Evolutionary conservation across 768 basidiomycete genomes (phyloP).

Genomic region (Russula vinacea): DNA sequence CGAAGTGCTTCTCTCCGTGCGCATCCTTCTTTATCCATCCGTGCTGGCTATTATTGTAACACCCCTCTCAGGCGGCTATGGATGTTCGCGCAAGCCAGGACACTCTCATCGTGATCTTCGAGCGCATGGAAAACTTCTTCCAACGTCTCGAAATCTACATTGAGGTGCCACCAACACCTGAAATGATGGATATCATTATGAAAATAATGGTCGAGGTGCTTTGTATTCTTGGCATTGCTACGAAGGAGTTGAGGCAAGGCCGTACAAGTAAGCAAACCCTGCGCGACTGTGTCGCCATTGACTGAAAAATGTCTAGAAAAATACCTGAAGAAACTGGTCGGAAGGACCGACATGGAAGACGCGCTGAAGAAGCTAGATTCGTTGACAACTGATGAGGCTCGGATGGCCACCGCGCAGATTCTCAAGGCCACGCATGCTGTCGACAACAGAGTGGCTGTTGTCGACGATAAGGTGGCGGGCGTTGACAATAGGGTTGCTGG

Average conservation of each 20-base stretch:
- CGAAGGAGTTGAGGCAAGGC: background rate
- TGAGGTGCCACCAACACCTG: background rate
- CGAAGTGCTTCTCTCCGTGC: background rate
- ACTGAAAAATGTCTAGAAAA: background rate
- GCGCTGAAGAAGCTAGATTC: background rate
- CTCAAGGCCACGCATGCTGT: background rate
- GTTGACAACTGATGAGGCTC: slow-evolving; percentile 6
- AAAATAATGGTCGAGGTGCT: slow-evolving; percentile 14
- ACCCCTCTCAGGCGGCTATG: background rate
- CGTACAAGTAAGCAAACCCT: slow-evolving; percentile 34
- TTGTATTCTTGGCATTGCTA: slow-evolving; percentile 3
- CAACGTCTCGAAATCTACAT: slow-evolving; percentile 9
- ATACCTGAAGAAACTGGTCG: background rate
- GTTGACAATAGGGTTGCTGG: background rate
- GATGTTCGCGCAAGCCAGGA: background rate
- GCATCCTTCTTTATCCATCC: too few species aligned
- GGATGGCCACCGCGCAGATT: background rate
- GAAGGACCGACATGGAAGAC: background rate
- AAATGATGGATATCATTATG: background rate
- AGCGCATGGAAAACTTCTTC: slow-evolving; percentile 4
- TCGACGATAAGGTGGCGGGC: background rate
- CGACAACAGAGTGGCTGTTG: background rate
- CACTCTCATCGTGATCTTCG: slow-evolving; percentile 4
- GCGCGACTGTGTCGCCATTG: background rate
- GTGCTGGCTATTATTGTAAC: background rate